phyloP scores from a whole-genome alignment of 768 basidiomycete species.

The Amanita phalloides region DNA sequence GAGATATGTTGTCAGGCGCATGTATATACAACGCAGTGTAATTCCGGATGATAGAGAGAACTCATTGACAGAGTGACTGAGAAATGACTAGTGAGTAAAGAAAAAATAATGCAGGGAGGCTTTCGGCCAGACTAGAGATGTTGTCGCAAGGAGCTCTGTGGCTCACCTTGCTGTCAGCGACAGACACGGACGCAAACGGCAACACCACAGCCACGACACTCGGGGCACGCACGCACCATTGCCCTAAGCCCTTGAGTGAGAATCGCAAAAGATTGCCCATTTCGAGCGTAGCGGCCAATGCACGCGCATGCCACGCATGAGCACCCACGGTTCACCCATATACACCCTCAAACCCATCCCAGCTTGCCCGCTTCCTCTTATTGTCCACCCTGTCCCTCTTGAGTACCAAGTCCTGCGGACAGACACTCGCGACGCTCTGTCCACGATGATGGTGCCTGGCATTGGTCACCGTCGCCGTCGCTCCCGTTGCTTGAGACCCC shows the following conservation, averaged over 20 bases:
- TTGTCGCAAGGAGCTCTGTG: not conserved
- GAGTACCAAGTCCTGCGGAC: conserved; percentile 25
- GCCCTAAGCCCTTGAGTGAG: conserved; percentile 3
- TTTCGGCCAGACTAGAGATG: not conserved
- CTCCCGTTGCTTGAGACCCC: not conserved
- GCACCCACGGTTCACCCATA: conserved; percentile 3
- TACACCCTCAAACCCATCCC: conserved; percentile 20
- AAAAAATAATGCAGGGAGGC: not conserved
- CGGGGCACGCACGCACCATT: not conserved
- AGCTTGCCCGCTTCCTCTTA: conserved; percentile 31
- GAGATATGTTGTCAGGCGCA: no score
- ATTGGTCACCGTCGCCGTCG: not conserved
- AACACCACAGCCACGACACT: not conserved
- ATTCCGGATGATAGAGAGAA: no score
- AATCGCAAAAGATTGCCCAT: not conserved
- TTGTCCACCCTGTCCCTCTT: conserved; percentile 15
- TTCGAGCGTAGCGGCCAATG: not conserved
- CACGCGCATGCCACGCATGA: conserved; percentile 5
- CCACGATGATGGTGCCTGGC: conserved; percentile 22
- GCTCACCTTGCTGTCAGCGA: not conserved
- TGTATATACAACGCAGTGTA: no score
- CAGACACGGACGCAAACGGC: not conserved
- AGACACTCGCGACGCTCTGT: conserved; percentile 24
- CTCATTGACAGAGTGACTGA: no score
- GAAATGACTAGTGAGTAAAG: not conserved